Evolutionary conservation across 352 stramenopile genomes (phyloP), one percentile per base, ranked within the genome.

Genomic region (Pythium diclinum): DNA sequence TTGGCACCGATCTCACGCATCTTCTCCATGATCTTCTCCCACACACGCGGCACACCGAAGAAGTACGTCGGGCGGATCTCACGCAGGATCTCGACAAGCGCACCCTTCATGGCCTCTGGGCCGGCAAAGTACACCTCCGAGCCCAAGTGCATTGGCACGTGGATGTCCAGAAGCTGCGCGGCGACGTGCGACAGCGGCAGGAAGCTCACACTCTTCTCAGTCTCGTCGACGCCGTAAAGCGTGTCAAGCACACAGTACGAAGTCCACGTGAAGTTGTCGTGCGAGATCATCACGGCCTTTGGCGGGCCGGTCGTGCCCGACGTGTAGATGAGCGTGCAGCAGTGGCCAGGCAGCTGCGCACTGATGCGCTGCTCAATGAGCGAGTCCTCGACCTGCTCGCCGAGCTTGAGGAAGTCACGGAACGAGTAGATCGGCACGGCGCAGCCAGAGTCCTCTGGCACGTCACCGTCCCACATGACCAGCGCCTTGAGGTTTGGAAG

Each of bases 321-420:
- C 30, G 90, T 97, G 79, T 97, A 98, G 65, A 97, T 95, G 23
- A 97, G 72, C 44, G 87, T 92, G 52, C 77, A 84, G 69, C 86
- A 91, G 64, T 91, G 76, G 19, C 78, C 79, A 21, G 81, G 79
- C 40, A 65, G 67, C 67, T 88, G 78, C 6, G 65, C 69, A 19
- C 46, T 51, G 55, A 89, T 88, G 51, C 79, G 77, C 53, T 58
- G 46, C 17, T 84, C 56, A 0, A 91, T 59, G 28, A 67, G 19
- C 19, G 30, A 46, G n/a, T 72, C 63, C 2, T 70, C 51, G 34
- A 87, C 63, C 13, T 61, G 46, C 23, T 80, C 77, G 25, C 83
- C 72, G 14, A 90, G 65, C 30, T 62, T 65, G 33, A 89, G 61
- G 33, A 92, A 92, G 30, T 84, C 79, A 28, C 61, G 63, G 65